Conservation (phyloP, 768 basidiomycete genomes). For the Boletales sp. region DNA sequence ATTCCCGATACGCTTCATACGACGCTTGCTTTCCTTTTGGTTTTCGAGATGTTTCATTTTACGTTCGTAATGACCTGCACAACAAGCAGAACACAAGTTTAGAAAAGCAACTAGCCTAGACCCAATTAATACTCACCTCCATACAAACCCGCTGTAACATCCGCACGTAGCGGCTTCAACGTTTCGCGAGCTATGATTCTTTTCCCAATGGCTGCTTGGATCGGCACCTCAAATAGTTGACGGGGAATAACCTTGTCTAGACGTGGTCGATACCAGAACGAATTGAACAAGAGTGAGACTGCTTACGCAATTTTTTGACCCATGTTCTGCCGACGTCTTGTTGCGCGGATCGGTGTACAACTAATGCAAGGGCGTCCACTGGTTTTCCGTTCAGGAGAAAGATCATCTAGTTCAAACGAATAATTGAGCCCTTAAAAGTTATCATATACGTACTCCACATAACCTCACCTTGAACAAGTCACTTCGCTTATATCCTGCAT, state of each 20-base stretch:
- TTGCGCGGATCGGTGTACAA: constrained; percentile 81
- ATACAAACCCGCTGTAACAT: constrained; percentile 93
- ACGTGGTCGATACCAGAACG: background rate
- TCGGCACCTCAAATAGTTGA: constrained; percentile 92
- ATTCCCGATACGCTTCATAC: constrained; percentile 83
- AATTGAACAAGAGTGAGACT: background rate
- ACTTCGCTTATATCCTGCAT: constrained; percentile 81
- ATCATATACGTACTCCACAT: background rate
- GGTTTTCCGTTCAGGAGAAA: constrained; percentile 87
- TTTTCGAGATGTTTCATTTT: constrained; percentile 86
- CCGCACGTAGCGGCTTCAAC: constrained; percentile 78
- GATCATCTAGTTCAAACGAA: constrained; percentile 57
- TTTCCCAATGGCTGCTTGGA: constrained; percentile 88
- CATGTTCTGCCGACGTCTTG: constrained; percentile 74
- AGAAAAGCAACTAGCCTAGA: background rate
- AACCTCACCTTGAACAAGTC: constrained; percentile 73
- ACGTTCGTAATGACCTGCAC: constrained; percentile 83
- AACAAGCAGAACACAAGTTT: background rate
- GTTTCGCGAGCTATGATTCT: constrained; percentile 90
- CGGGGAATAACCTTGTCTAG: constrained; percentile 88
- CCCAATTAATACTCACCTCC: constrained; percentile 51
- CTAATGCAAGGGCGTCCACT: constrained; percentile 90
- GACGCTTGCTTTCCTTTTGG: constrained; percentile 90
- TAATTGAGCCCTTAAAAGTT: background rate
- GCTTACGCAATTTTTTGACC: constrained; percentile 90